Evolutionary conservation across 495 filamentous ascomycete genomes (phyloP).

Genomic region (Aspergillus haitiensis): DNA sequence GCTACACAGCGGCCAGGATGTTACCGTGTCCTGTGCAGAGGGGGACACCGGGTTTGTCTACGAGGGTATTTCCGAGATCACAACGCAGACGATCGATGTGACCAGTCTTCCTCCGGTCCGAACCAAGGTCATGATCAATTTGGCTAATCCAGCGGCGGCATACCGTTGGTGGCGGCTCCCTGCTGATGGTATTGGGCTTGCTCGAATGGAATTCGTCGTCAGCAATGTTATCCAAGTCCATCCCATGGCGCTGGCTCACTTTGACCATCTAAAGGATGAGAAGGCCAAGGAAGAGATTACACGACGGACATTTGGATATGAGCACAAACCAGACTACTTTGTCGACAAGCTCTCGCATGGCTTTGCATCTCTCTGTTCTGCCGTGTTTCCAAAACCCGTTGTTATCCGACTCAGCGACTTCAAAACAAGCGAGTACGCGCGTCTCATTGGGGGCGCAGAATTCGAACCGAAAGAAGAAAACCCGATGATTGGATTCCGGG

Average conservation of each 20-base stretch:
- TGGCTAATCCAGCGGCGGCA: conserved; percentile 36
- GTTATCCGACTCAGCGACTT: conserved; percentile 43
- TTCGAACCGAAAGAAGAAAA: conserved; percentile 40
- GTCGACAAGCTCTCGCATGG: conserved; percentile 38
- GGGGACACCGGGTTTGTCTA: conserved; percentile 39
- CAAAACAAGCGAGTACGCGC: conserved; percentile 44
- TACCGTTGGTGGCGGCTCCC: conserved; percentile 33
- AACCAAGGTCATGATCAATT: conserved; percentile 32
- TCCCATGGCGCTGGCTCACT: conserved; percentile 39
- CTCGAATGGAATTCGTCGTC: conserved; percentile 27
- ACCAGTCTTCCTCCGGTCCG: conserved; percentile 12
- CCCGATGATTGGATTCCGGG: conserved; percentile 42
- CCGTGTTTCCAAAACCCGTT: conserved; percentile 33
- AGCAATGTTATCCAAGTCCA: conserved; percentile 23
- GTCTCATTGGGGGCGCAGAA: conserved; percentile 37
- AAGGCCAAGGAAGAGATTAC: conserved; percentile 30
- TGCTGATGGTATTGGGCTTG: conserved; percentile 22
- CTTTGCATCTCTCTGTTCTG: conserved; percentile 37
- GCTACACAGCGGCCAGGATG: conserved; percentile 37
- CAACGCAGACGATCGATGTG: conserved; percentile 29
- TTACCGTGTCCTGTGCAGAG: conserved; percentile 42
- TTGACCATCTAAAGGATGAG: conserved; percentile 28
- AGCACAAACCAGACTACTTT: conserved; percentile 37
- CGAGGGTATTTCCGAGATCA: conserved; percentile 31
- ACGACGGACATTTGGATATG: conserved; percentile 31